Evolutionary conservation across 2,329 filamentous ascomycete genomes (phyloP), one percentile per base, ranked within the genome.

Genomic region (Ceratocystis lukuohia): DNA sequence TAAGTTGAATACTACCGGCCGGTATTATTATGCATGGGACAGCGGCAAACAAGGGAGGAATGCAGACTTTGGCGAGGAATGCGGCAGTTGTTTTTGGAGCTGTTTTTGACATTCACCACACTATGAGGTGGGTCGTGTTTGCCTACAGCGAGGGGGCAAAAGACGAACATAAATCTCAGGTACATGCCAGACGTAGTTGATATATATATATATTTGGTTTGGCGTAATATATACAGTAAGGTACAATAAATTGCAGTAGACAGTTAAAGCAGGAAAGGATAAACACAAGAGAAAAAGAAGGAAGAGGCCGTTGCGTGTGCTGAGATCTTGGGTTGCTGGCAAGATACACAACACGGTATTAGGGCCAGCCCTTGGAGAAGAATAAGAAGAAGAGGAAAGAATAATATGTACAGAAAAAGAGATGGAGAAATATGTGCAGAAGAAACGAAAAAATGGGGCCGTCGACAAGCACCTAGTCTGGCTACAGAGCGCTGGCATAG

Each of bases 401-500:
- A 22, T 7, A 25, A 57, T 57, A 50, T 65, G 50, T 37, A 59
- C 28, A 65, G 37, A 50, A 63, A 59, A 30, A 41, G 57, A 37
- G 8, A 25, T 22, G 12, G 6, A 44, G 30, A 22, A n/a, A 64
- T 41, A 61, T 50, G 48, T 53, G 41, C 44, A 68, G 20, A 65
- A 61, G 22, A 66, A 57, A 1, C n/a, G 22, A 17, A 22, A 45
- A 8, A 59, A 57, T 15, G 20, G 15, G 28, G 28, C 22, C 12
- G 28, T 17, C 53, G 1, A 30, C 25, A 1, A 17, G 15, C 53
- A 57, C 44, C 25, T 62, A 15, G 48, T 5, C 3, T n/a, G 63
- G 61, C 41, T 66, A 68, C 63, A 68, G 62, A 44, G 70, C 69
- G 30, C 64, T 65, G 28, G 72, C 71, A 64, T 71, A 74, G 53